Conservation (phyloP, 208 protist genomes). For the Acanthamoeba lenticulata region DNA sequence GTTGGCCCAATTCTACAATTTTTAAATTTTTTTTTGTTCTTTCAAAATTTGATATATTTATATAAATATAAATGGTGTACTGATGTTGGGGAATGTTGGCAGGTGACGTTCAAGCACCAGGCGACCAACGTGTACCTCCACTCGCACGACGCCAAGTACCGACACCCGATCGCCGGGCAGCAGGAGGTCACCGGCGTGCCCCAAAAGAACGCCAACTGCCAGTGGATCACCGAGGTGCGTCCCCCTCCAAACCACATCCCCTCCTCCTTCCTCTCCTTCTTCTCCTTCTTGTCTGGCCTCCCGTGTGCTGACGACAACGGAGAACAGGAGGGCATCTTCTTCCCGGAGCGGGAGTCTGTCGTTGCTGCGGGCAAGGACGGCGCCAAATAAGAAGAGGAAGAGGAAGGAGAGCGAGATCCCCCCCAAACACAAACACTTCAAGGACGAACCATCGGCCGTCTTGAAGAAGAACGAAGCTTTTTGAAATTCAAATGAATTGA, state of each 20-base stretch:
- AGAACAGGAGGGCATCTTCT: conserved; percentile 78
- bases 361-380: neutral
- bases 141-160: conserved; percentile 72
- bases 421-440: too few species aligned
- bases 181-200: conserved; percentile 75
- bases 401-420: too few species aligned
- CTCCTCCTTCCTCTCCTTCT: neutral
- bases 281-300: neutral
- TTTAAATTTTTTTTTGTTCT: too few species aligned
- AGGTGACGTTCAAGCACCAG: conserved; percentile 66
- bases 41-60: too few species aligned
- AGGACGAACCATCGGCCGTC: too few species aligned
- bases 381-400: neutral
- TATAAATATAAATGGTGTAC: too few species aligned
- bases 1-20: too few species aligned
- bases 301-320: neutral
- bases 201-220: conserved; percentile 59
- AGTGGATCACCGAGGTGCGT: conserved; percentile 70
- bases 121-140: conserved; percentile 74
- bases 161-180: conserved; percentile 82
- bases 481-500: too few species aligned
- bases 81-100: too few species aligned
- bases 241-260: neutral
- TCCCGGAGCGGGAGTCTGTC: conserved; percentile 59
- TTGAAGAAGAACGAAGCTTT: too few species aligned